Conservation (phyloP, 1,139 yeast genomes). For the Blastobotrys petasosporus region DNA sequence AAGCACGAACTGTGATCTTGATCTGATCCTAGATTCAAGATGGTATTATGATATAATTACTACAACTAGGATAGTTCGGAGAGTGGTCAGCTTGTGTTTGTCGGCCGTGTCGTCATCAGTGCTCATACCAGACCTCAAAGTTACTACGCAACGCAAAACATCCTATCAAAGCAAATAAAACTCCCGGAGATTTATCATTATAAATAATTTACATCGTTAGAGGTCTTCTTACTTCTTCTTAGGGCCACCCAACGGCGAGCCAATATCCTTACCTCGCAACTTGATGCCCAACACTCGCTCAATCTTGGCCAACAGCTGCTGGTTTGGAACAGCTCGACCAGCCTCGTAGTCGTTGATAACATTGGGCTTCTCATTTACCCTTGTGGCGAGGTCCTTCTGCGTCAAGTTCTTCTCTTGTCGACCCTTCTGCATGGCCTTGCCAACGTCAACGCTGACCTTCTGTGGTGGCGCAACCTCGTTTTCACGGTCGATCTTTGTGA, state of each 20-base stretch:
- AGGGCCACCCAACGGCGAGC: conserved; percentile 78
- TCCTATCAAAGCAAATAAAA: too few species aligned
- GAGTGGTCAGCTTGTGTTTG: too few species aligned
- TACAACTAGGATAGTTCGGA: too few species aligned
- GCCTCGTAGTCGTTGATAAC: conserved; percentile 95
- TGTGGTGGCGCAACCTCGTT: conserved; percentile 93
- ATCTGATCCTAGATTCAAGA: too few species aligned
- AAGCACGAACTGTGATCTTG: too few species aligned
- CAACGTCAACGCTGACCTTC: conserved; percentile 77
- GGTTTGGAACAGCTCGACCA: conserved; percentile 95
- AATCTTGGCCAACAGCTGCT: conserved; percentile 84
- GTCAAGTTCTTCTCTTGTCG: conserved; percentile 86
- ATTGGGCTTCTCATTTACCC: conserved; percentile 91
- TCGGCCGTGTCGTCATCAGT: too few species aligned
- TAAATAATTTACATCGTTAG: neutral
- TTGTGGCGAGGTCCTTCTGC: conserved; percentile 94
- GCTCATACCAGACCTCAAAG: too few species aligned
- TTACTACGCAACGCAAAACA: too few species aligned
- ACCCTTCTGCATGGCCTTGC: conserved; percentile 79
- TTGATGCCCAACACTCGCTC: conserved; percentile 93
- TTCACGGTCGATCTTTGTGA: conserved; percentile 87
- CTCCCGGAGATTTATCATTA: too few species aligned
- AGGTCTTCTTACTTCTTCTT: conserved; percentile 42
- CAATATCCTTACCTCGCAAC: conserved; percentile 93
- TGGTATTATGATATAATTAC: too few species aligned